Evolutionary conservation across 1,284 basidiomycete genomes (phyloP), one percentile per base, ranked within the genome.

Genomic region (Neonothopanus nambi): DNA sequence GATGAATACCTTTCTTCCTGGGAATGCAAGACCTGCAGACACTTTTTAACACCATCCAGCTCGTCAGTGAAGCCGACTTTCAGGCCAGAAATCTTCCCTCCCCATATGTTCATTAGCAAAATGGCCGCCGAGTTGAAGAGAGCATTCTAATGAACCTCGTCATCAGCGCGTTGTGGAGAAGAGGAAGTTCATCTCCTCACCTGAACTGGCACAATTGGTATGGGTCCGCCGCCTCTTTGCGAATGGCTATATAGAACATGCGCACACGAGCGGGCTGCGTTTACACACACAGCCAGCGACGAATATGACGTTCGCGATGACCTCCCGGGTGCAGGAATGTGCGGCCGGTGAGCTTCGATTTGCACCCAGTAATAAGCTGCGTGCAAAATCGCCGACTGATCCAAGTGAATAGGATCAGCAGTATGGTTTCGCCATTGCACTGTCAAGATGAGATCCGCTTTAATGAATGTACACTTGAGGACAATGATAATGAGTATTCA

Each of bases 101-200:
- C 79, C 79, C 88, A 91, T 23, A 89, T 80, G 57, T 83, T 87
- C 55, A 93, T 74, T 35, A 91, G 69, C 3, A 92, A 75, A 9
- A 91, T 81, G 30, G 88, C 77, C 0, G 78, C 82, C 1, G 43
- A 47, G 18, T 48, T 48, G 41, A 48, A 41, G 13, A 50, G 8
- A 7, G 37, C 11, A 69, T 57, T 48, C 69, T 62, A 48, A 68
- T 65, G n/a, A n/a, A n/a, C n/a, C n/a, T n/a, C n/a, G n/a, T n/a
- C 12, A 26, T 12, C 15, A 15, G 23, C 17, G 9, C 15, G n/a
- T 6, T 33, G 4, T 28, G 45, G 18, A 47, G 7, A 28, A 23
- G 17, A 47, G 18, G 26, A 30, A 30, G n/a, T n/a, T n/a, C 12
- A 17, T 17, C n/a, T 17, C n/a, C n/a, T 42, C 18, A 42, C n/a